Evolutionary conservation across 805 yeast species (phyloP).

Genomic region (Diddensiella transvaalensis): DNA sequence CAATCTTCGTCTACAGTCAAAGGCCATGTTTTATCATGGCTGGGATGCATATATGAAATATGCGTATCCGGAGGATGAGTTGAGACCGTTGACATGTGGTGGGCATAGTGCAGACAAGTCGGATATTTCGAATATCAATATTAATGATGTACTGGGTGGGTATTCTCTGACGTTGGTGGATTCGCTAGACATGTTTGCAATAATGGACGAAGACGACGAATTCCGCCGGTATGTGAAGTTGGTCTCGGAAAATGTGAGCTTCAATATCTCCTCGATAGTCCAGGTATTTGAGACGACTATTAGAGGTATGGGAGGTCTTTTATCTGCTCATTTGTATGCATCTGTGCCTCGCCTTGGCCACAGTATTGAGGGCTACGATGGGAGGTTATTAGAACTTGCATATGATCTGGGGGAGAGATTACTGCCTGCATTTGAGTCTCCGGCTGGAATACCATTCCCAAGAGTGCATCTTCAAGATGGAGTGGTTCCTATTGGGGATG

Average conservation of each 20-base stretch:
- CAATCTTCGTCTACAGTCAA: slow-evolving; percentile 30
- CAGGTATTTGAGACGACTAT: slow-evolving; percentile 89
- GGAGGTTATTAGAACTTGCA: slow-evolving; percentile 68
- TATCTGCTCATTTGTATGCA: slow-evolving; percentile 75
- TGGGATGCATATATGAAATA: slow-evolving; percentile 63
- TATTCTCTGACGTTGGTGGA: slow-evolving; percentile 76
- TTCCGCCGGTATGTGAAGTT: slow-evolving; percentile 47
- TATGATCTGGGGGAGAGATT: slow-evolving; percentile 70
- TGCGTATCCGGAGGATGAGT: slow-evolving; percentile 79
- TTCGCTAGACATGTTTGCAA: slow-evolving; percentile 71
- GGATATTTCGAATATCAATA: slow-evolving; percentile 49
- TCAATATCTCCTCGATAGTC: slow-evolving; percentile 63
- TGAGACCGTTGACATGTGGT: slow-evolving; percentile 66
- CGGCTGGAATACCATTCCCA: slow-evolving; percentile 68
- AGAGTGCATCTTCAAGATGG: slow-evolving; percentile 66
- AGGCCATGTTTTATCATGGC: slow-evolving; percentile 63
- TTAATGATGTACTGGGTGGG: slow-evolving; percentile 85
- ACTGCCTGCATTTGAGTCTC: slow-evolving; percentile 64
- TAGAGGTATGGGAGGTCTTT: slow-evolving; percentile 74
- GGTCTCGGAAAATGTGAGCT: slow-evolving; percentile 41
- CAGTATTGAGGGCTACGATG: slow-evolving; percentile 52
- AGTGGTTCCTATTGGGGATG: slow-evolving; percentile 26
- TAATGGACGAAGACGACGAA: slow-evolving; percentile 59
- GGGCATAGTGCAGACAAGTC: slow-evolving; percentile 63
- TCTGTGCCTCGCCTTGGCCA: slow-evolving; percentile 45